Evolutionary conservation across 2,329 filamentous ascomycete genomes (phyloP).

Genomic region (Stachybotrys chlorohalonatus): DNA sequence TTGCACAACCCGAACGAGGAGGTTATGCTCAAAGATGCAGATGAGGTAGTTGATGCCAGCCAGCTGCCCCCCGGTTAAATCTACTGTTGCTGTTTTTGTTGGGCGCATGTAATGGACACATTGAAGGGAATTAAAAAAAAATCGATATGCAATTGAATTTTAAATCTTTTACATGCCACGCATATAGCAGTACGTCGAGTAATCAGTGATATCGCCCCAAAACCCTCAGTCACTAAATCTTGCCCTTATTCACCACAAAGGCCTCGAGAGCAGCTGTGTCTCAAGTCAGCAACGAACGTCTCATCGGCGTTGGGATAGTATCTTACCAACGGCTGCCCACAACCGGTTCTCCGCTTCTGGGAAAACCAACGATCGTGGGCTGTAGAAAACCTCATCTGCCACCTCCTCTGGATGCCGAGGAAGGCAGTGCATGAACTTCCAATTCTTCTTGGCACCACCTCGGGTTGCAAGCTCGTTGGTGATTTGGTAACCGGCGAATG

Average conservation of each 20-base stretch:
- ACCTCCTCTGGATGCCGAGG: conserved; percentile 91
- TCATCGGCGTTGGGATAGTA: neutral
- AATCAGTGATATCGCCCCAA: too few species aligned
- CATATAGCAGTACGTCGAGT: too few species aligned
- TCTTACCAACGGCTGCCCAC: conserved; percentile 73
- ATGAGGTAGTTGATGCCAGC: conserved; percentile 92
- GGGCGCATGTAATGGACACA: conserved; percentile 1
- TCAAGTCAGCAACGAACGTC: neutral
- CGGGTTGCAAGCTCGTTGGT: conserved; percentile 74
- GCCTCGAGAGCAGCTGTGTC: conserved; percentile 62
- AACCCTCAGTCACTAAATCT: conserved; percentile 34
- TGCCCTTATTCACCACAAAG: conserved; percentile 92
- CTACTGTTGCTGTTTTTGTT: conserved; percentile 4
- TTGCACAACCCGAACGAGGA: conserved; percentile 68
- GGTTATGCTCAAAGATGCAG: conserved; percentile 68
- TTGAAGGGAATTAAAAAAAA: neutral
- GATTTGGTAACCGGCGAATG: conserved; percentile 86
- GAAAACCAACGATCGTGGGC: conserved; percentile 77
- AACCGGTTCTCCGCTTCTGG: conserved; percentile 89
- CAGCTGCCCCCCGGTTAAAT: conserved; percentile 79
- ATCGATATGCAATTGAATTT: neutral
- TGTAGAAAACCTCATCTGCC: conserved; percentile 89
- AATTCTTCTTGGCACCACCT: conserved; percentile 77
- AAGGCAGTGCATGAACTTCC: conserved; percentile 99
- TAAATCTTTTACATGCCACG: too few species aligned